Conservation (phyloP, 768 basidiomycete genomes). For the Omphalotus guepiniiformis region DNA sequence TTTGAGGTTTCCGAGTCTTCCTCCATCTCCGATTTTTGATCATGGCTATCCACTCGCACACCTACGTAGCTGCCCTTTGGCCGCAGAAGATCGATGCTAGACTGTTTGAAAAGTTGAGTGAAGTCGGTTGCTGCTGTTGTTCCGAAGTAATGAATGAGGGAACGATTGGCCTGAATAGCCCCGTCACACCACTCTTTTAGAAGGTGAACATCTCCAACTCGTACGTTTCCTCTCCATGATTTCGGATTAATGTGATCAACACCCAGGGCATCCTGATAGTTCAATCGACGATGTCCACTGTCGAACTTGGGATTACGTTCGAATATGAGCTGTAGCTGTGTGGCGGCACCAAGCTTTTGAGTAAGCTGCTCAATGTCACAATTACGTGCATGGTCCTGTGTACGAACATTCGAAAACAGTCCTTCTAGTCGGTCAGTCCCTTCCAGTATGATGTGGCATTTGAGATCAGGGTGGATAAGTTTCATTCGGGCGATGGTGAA, state of each 20-base stretch:
- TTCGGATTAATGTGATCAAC: slow-evolving; percentile 22
- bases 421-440: slow-evolving; percentile 25
- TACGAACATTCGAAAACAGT: slow-evolving; percentile 18
- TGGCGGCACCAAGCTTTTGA: slow-evolving; percentile 16
- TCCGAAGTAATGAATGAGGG: neutral
- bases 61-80: neutral
- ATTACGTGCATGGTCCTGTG: slow-evolving; percentile 19
- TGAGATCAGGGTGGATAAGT: slow-evolving; percentile 9
- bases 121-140: neutral
- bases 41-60: neutral
- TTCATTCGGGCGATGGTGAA: slow-evolving; percentile 20
- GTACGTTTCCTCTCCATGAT: slow-evolving; percentile 17
- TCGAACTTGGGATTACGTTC: slow-evolving; percentile 10
- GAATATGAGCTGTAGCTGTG: slow-evolving; percentile 15
- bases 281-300: slow-evolving; percentile 12
- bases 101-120: neutral
- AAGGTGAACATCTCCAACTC: slow-evolving; percentile 5
- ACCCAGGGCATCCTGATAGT: slow-evolving; percentile 12
- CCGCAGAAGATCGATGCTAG: neutral
- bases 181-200: neutral
- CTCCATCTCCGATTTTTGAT: neutral
- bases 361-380: slow-evolving; percentile 20
- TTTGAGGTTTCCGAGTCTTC: neutral
- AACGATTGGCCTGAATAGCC: neutral
- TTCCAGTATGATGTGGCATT: slow-evolving; percentile 17